A percentile compares a stretch with the other conserved stretches of the same genome.
Conservation (phyloP, 805 yeast species). For the Saccharomycopsis fermentans region DNA sequence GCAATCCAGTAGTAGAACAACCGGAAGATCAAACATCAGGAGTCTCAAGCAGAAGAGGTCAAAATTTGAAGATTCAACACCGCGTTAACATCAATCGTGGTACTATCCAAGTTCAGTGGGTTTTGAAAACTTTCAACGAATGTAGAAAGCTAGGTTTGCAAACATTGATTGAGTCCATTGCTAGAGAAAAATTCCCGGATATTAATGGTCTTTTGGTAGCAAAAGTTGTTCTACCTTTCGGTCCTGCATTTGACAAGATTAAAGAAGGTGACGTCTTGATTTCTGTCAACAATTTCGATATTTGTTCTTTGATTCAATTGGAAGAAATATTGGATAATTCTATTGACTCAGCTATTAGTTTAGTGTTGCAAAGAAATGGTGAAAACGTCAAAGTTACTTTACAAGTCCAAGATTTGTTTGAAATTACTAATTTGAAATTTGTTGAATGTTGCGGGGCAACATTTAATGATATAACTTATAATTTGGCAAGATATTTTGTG, state of each 20-base stretch:
- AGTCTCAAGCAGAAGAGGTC: not conserved
- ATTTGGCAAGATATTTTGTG: constrained; percentile 18
- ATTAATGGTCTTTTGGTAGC: constrained; percentile 19
- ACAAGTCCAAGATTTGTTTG: constrained; percentile 18
- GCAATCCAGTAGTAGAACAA: constrained; percentile 10
- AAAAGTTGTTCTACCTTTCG: constrained; percentile 19
- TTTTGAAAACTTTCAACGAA: constrained; percentile 18
- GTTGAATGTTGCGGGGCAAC: constrained; percentile 18
- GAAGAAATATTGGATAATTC: constrained; percentile 19
- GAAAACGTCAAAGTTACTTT: constrained; percentile 17
- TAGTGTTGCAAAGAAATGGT: constrained; percentile 19
- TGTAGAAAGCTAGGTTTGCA: constrained; percentile 19
- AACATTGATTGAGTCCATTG: constrained; percentile 19
- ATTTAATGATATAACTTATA: constrained; percentile 19
- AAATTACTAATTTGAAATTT: constrained; percentile 16
- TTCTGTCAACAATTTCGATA: constrained; percentile 19
- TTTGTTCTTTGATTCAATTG: constrained; percentile 19
- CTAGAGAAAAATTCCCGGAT: constrained; percentile 19
- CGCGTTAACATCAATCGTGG: constrained; percentile 18
- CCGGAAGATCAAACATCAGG: constrained; percentile 3
- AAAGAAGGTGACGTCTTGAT: constrained; percentile 19
- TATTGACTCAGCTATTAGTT: constrained; percentile 13
- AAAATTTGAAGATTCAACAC: constrained; percentile 13
- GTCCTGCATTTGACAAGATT: constrained; percentile 18
- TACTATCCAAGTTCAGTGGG: constrained; percentile 20